Evolutionary conservation across 176 grass and related monocot genomes (phyloP), one percentile per base, ranked within the genome.

Genomic region (Carex kokanica): DNA sequence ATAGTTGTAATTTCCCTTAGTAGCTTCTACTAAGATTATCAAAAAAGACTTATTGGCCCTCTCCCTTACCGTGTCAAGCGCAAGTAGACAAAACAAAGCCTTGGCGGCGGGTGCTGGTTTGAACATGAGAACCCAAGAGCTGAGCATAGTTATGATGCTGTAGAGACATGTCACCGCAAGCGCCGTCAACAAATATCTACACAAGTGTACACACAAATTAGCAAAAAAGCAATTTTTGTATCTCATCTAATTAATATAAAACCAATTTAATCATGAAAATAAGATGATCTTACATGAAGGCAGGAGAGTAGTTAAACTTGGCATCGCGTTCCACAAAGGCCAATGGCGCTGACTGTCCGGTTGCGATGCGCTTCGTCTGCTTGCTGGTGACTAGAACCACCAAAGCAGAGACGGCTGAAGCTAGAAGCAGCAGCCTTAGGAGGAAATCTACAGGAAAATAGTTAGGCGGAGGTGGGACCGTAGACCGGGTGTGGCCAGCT

Each of bases 251-350:
- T 31, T 51, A 38, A 71, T 55, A 49, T 1, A 31, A 32, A 83
- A 31, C 8, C 18, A 31, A 70, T 1, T 82, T 23, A 8, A 68
- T 14, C 8, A 20, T 27, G 38, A 20, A 18, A 0, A 29, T 5
- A 14, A 7, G 13, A 70, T 61, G 7, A 49, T 58, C 57, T 90
- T 40, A 90, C 94, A 93, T 91, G 16, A 93, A 86, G 34, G 89
- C 91, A 1, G 94, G 91, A 58, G 94, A 97, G 74, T 97, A 21
- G 6, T 79, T 86, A 79, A 91, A 97, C 74, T 97, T 87, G n/a
- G 94, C 89, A 1, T 64, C 1, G 4, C 13, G 7, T 4, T 45
- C 18, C 1, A 67, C 0, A 11, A 65, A 31, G 2, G 7, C 0
- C 11, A 78, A 15, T 69, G 54, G 68, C 24, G 73, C 72, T 6